Base-by-base conservation (phyloP, 495 filamentous ascomycete species). In the Penicillium atrosanguineum region DNA sequence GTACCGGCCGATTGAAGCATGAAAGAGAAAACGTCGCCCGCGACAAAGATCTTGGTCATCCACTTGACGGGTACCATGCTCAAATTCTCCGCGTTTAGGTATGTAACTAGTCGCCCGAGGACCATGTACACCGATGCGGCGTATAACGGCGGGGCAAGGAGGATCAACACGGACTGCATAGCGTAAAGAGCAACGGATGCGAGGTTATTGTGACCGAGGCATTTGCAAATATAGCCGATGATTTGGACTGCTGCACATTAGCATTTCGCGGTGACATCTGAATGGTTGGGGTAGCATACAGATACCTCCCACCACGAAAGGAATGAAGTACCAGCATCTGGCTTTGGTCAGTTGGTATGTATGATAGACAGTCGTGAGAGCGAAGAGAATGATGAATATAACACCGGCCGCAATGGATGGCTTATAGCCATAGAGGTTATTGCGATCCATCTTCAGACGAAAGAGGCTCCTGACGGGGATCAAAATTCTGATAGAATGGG, bases 101-200 rank as follows among this genome's bases (percentile, higher is more conserved):
- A 61, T 1, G 53, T 58, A 43, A 83, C 73, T 9, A 80, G 43
- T n/a, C 81, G 70, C 0, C 75, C 82, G n/a, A 85, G 77, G 25
- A 79, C 69, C 78, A 83, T 85, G 64, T 84, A 85, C 18, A 84
- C 72, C 0, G 79, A 81, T 4, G 81, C 81, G 4, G 81, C 78
- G 53, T 75, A 78, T 19, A 82, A 57, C 3, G 75, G 76, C 5
- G 79, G 79, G 3, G 78, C 75, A n/a, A 82, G 57, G 6, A 71
- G 67, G 44, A 75, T 69, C 29, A 77, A 52, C 4, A 75, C 48
- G 6, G 71, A 64, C 43, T 76, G 70, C 14, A 77, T 46, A 16
- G 72, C 63, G 51, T 74, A 69, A 15, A 73, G 45, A n/a, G 67
- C 26, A 9, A 69, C 43, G 7, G 61, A 58, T 50, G 48, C 34